A percentile compares a stretch with the other conserved stretches of the same genome.
Evolutionary conservation across 148 eudicot genomes (phyloP).

Genomic region (Rheum nobile): DNA sequence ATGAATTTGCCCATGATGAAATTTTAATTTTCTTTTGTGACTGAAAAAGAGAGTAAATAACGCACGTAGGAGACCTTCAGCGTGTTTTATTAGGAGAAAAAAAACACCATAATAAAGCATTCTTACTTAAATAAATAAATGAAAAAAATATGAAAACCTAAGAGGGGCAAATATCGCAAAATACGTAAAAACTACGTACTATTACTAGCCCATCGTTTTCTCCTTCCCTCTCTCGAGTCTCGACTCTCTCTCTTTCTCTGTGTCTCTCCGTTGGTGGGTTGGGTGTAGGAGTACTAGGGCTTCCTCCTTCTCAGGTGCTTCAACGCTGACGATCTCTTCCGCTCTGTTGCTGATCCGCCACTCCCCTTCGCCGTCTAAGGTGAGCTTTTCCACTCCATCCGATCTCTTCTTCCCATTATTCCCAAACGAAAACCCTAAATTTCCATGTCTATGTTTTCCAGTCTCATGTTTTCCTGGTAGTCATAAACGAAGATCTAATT

Average conservation of each 20-base stretch:
- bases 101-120: too few relatives aligned
- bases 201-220: not conserved
- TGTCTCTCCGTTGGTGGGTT: not conserved
- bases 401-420: not conserved
- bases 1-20: too few relatives aligned
- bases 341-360: not conserved
- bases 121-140: not conserved
- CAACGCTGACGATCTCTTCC: slow-evolving; percentile 4
- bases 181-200: not conserved
- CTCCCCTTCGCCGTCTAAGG: slow-evolving; percentile 5
- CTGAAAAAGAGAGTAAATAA: too few relatives aligned
- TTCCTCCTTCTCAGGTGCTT: slow-evolving; percentile 1
- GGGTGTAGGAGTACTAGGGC: slow-evolving; percentile 9
- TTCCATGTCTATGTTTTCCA: not conserved
- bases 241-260: not conserved
- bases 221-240: slow-evolving; percentile 15
- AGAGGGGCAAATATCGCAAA: not conserved
- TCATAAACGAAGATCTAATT: not conserved
- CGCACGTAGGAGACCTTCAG: not conserved
- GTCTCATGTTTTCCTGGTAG: not conserved
- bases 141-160: not conserved
- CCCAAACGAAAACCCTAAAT: slow-evolving; percentile 1
- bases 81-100: too few relatives aligned
- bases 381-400: not conserved
- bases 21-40: too few relatives aligned